Evolutionary conservation across 805 yeast species (phyloP), one percentile per base, ranked within the genome.

Genomic region (Ogataea populi-albae): DNA sequence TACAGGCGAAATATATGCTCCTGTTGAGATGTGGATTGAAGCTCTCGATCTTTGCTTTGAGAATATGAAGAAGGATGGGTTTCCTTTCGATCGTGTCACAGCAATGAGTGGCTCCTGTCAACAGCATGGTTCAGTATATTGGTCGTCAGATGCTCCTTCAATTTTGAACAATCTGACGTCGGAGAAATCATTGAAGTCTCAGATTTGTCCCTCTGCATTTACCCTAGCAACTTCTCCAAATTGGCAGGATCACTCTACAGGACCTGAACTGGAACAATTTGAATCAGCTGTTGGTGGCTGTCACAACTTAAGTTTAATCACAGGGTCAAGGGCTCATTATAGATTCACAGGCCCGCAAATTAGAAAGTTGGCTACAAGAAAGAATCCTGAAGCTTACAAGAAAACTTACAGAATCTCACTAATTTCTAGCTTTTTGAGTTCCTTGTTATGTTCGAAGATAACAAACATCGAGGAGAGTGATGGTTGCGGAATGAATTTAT

Each of bases 161-260:
- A 43, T 68, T 3, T 64, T 87, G 34, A 27, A 41, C 1, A 40
- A 48, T 0, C 60, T 84, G 37, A 46, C 65, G 1, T 18, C 52
- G 0, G 40, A 46, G 4, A 32, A 50, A 9, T 40, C 65, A 2
- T 62, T 85, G 32, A 54, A 65, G 23, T 69, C 64, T 2, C 84
- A 73, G 43, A 50, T 84, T 24, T 47, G 50, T 15, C 68, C 68
- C 3, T 47, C 47, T 1, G 81, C 83, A 1, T 81, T 86, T 46
- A 66, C 91, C 2, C 69, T 78, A 47, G 65, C 70, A 5, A 68
- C 68, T 26, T 81, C 94, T 4, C 95, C 96, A 6, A 88, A 89
- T 55, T 88, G 97, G 97, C 97, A 88, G 60, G 96, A 88, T 54
- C 95, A 86, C 54, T 81, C 93, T 17, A 88, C 97, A 0, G 81